Evolutionary conservation across 148 eudicot genomes (phyloP).

Genomic region (Vaccinium myrtillus): DNA sequence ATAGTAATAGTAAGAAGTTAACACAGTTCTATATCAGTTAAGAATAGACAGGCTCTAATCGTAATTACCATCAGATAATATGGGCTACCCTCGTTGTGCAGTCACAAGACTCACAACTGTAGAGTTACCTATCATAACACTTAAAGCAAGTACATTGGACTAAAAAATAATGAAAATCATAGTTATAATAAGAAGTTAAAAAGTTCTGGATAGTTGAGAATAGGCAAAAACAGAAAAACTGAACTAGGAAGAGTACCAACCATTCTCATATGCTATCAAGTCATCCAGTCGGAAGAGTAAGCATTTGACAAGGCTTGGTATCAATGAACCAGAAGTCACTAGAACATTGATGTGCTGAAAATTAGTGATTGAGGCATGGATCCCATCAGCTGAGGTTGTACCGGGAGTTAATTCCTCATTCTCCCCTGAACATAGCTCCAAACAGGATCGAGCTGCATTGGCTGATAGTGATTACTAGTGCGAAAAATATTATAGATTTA

Average conservation of each 20-base stretch:
- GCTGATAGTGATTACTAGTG: constrained; percentile 11
- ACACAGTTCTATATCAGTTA: too few species aligned
- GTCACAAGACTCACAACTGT: neutral
- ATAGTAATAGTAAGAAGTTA: too few species aligned
- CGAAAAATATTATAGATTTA: neutral
- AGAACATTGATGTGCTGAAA: constrained; percentile 52
- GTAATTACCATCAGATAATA: neutral
- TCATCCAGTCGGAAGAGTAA: constrained; percentile 70
- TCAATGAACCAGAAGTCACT: constrained; percentile 83
- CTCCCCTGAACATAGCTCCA: constrained; percentile 65
- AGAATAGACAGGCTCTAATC: neutral
- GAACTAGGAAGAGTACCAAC: constrained; percentile 34
- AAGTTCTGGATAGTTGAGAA: neutral
- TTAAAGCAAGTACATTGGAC: neutral
- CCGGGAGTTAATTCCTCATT: constrained; percentile 23
- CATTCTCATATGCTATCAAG: constrained; percentile 65
- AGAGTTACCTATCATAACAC: neutral
- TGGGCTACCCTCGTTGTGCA: neutral
- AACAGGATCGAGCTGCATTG: constrained; percentile 71
- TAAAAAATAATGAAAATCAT: neutral
- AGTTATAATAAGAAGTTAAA: neutral
- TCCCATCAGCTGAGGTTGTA: constrained; percentile 29
- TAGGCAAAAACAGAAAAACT: neutral
- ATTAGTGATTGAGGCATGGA: constrained; percentile 14
- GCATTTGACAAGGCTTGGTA: constrained; percentile 95